Evolutionary conservation across 1,284 basidiomycete genomes (phyloP).

Genomic region (Puccinia coronata): DNA sequence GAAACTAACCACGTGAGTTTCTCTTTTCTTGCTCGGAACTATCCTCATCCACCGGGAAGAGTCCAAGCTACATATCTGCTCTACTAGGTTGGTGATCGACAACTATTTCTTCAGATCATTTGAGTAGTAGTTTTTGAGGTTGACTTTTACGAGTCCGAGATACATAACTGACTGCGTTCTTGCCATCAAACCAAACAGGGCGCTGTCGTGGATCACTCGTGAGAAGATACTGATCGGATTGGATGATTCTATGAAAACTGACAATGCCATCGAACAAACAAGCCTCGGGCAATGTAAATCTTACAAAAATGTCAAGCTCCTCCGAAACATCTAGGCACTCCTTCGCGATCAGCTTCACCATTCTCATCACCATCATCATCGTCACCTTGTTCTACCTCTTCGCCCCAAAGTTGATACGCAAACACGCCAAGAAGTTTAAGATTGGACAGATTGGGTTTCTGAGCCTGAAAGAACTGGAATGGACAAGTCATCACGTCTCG

Average conservation of each 20-base stretch:
- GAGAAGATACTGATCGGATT: background rate
- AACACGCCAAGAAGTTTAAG: slow-evolving; percentile 36
- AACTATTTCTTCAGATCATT: too few species aligned
- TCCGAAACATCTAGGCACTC: slow-evolving; percentile 1
- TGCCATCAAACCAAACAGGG: background rate
- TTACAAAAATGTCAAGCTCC: background rate
- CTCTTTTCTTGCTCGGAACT: too few species aligned
- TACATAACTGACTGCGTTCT: background rate
- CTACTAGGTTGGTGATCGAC: background rate
- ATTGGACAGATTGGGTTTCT: slow-evolving; percentile 46
- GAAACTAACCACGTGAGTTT: too few species aligned
- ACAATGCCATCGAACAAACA: background rate
- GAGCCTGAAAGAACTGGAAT: slow-evolving; percentile 43
- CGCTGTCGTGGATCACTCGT: background rate
- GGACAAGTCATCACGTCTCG: slow-evolving; percentile 22
- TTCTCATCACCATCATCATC: background rate
- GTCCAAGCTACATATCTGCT: too few species aligned
- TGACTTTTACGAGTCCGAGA: too few species aligned
- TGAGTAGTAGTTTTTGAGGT: too few species aligned
- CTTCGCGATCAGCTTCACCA: background rate
- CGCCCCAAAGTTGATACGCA: slow-evolving; percentile 35
- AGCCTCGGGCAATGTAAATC: slow-evolving; percentile 8
- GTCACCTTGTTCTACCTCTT: slow-evolving; percentile 34
- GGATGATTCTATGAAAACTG: background rate
- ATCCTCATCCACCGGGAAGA: too few species aligned